phyloP scores from a whole-genome alignment of 805 yeast species.

The Saturnispora silvae region DNA sequence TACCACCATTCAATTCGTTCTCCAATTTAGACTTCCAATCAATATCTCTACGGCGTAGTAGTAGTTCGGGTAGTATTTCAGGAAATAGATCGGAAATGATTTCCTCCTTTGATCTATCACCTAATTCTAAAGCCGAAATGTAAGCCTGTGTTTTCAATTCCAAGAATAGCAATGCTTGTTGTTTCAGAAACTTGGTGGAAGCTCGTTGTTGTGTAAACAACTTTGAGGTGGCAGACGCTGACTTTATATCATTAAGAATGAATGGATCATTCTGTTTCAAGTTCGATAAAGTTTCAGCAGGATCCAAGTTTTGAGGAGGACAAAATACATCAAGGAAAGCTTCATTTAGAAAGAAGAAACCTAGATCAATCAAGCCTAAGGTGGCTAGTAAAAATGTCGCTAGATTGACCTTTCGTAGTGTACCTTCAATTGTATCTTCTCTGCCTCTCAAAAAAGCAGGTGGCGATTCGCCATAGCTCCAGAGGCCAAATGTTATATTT shows the following conservation, averaged over 20 bases:
- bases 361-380: conserved; percentile 74
- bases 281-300: conserved; percentile 27
- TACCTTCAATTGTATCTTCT: conserved; percentile 50
- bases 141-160: conserved; percentile 94
- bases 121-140: conserved; percentile 71
- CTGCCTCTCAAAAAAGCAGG: conserved; percentile 49
- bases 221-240: conserved; percentile 9
- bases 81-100: conserved; percentile 74
- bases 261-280: conserved; percentile 16
- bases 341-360: conserved; percentile 77
- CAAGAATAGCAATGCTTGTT: conserved; percentile 68
- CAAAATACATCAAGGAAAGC: conserved; percentile 82
- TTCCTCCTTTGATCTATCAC: conserved; percentile 50
- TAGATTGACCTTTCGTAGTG: conserved; percentile 74
- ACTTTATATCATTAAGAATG: conserved; percentile 11
- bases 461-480: conserved; percentile 52
- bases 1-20: conserved; percentile 8
- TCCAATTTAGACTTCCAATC: conserved; percentile 11
- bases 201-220: conserved; percentile 12
- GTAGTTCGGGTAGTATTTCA: conserved; percentile 39
- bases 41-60: conserved; percentile 31
- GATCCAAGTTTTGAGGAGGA: conserved; percentile 52
- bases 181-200: conserved; percentile 46
- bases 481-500: conserved; percentile 60
- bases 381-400: conserved; percentile 85